Base-by-base conservation (phyloP, 2,329 filamentous ascomycete genomes). In the Fusarium phyllophilum region DNA sequence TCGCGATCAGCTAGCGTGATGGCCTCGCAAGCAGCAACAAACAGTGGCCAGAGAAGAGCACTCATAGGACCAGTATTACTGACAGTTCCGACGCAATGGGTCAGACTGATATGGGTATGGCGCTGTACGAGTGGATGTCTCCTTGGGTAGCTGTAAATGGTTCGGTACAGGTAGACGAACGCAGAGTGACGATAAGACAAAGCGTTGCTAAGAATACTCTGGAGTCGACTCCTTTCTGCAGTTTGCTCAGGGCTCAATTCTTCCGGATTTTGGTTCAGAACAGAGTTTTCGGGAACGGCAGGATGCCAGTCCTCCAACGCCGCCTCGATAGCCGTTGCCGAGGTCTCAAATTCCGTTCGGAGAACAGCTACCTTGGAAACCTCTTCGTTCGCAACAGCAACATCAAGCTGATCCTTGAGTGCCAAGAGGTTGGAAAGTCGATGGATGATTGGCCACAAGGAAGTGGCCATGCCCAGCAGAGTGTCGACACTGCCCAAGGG, bases 21-120 rank as follows among this genome's bases (percentile, higher is more conserved):
- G 1, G 89, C 90, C 78, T 92, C 90, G 76, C 89, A 91, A 3
- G 89, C 86, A 5, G 89, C 88, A 15, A 90, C 89, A 74, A 92
- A 92, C 6, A 92, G 82, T 3, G 90, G 90, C 89, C 90, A 92
- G 5, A 92, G 83, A 41, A 92, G 82, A 6, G 90, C 90, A 4
- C 88, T 86, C 88, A 91, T 91, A 1, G 90, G 90, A 1, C 90
- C 89, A 49, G 83, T 82, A 66, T 88, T 86, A 29, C 81, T 82
- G 34, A 89, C 89, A 0, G 89, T 90, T 36, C 85, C 85, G 11
- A 86, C 83, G 75, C 89, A 91, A 69, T 90, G 88, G 20, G 80
- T 78, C 10, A 91, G 83, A 10, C 88, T 85, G 5, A 84, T 77
- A 68, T 85, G 86, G 2, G 86, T 80, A 73, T 91, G 88, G 22